phyloP scores from a whole-genome alignment of 2,329 filamentous ascomycete genomes.

The Curvularia spicifera region DNA sequence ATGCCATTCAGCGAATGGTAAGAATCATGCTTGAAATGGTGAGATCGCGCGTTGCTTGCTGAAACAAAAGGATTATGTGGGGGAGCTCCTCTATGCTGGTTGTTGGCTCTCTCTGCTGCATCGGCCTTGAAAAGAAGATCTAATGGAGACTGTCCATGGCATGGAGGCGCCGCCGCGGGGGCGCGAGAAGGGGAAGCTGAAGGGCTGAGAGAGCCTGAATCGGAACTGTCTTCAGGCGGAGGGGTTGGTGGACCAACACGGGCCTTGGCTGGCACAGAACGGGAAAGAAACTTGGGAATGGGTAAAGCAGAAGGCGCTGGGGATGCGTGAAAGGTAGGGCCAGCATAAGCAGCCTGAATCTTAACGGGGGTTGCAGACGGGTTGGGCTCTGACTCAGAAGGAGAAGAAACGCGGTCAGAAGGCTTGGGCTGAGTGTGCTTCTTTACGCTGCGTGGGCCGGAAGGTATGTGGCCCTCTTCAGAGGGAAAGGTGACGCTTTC shows the following conservation, averaged over 20 bases:
- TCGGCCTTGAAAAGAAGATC: conserved; percentile 92
- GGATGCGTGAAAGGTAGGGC: conserved; percentile 92
- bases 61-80: conserved; percentile 25
- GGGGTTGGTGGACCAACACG: conserved; percentile 55
- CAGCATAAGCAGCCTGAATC: conserved; percentile 73
- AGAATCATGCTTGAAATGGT: conserved; percentile 52
- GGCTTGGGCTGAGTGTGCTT: conserved; percentile 42
- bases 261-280: conserved; percentile 68
- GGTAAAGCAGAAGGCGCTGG: conserved; percentile 89
- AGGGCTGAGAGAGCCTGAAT: conserved; percentile 48
- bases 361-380: conserved; percentile 43
- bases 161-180: conserved; percentile 51
- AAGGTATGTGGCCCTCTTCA: conserved; percentile 36
- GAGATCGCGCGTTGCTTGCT: conserved; percentile 22
- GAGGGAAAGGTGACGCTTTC: conserved; percentile 39
- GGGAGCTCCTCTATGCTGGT: conserved; percentile 55
- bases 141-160: conserved; percentile 74
- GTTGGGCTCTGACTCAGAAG: conserved; percentile 38
- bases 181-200: conserved; percentile 61
- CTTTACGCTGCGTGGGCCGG: conserved; percentile 36
- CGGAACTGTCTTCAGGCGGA: conserved; percentile 55
- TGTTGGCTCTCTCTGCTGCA: conserved; percentile 73
- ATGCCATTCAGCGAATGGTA: conserved; percentile 62
- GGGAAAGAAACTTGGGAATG: conserved; percentile 86
- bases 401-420: conserved; percentile 38